A percentile compares a stretch with the other conserved stretches of the same genome.
Evolutionary conservation across 768 basidiomycete species (phyloP).

Genomic region (Daedaleopsis nitida): DNA sequence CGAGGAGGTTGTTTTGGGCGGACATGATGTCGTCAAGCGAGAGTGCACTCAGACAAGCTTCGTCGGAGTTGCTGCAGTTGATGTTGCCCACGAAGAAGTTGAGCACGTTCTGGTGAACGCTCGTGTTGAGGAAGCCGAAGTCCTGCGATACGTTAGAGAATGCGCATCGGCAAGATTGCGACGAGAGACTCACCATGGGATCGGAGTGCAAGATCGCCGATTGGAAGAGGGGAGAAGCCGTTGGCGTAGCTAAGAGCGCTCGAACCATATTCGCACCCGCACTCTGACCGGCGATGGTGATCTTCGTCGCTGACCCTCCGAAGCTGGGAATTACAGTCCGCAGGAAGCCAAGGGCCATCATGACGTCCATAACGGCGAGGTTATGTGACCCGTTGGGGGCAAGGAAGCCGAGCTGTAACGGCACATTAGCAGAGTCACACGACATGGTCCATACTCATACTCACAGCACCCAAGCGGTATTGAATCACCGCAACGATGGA

Average conservation of each 20-base stretch:
- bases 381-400: slow-evolving; percentile 72
- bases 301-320: slow-evolving; percentile 62
- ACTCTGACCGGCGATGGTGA: slow-evolving; percentile 84
- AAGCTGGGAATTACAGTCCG: slow-evolving; percentile 59
- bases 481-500: slow-evolving; percentile 84
- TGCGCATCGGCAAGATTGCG: neutral
- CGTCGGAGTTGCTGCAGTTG: slow-evolving; percentile 47
- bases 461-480: slow-evolving; percentile 78
- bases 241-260: slow-evolving; percentile 71
- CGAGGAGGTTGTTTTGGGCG: slow-evolving; percentile 50
- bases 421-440: slow-evolving; percentile 6
- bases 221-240: slow-evolving; percentile 70
- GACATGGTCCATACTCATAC: slow-evolving; percentile 28
- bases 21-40: slow-evolving; percentile 53
- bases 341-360: slow-evolving; percentile 67
- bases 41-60: slow-evolving; percentile 52
- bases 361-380: slow-evolving; percentile 68
- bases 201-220: slow-evolving; percentile 86
- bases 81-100: slow-evolving; percentile 50
- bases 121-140: slow-evolving; percentile 65
- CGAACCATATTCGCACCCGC: slow-evolving; percentile 79
- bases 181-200: slow-evolving; percentile 61
- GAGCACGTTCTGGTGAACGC: slow-evolving; percentile 57
- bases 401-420: slow-evolving; percentile 69
- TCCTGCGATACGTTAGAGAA: slow-evolving; percentile 43